These are phyloP conservation scores for Rhizophora mangle DNA, from an alignment of 345 rosid species.

Conservation along the genomic window DNA sequence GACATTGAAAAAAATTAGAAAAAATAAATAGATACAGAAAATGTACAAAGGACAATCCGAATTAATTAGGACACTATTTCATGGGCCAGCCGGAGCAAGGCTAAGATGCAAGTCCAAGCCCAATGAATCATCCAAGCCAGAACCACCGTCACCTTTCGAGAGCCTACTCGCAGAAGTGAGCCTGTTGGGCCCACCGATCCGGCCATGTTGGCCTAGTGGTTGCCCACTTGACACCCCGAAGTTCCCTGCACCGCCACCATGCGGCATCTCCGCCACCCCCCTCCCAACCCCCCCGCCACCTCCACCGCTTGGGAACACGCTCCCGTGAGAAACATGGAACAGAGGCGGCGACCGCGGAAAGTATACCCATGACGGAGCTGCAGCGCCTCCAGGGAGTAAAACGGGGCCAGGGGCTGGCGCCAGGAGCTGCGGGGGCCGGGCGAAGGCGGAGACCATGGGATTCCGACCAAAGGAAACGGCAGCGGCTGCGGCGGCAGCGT, in stretches of 20 bases:
- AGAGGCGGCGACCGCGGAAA: conserved; percentile 65
- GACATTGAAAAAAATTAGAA: background rate
- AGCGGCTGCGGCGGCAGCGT: conserved; percentile 27
- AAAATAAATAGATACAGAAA: conserved; percentile 39
- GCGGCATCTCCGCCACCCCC: conserved; percentile 37
- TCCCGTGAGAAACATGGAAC: conserved; percentile 69
- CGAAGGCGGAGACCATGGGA: conserved; percentile 53
- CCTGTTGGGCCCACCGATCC: conserved; percentile 14
- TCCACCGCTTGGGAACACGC: conserved; percentile 26
- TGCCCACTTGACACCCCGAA: conserved; percentile 1
- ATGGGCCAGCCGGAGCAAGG: conserved; percentile 69
- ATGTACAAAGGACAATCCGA: conserved; percentile 36
- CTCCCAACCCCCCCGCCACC: conserved; percentile 19
- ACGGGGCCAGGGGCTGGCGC: conserved; percentile 42
- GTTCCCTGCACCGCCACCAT: conserved; percentile 40
- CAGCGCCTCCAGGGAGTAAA: conserved; percentile 33
- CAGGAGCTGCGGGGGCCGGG: conserved; percentile 51
- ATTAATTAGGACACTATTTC: conserved; percentile 3
- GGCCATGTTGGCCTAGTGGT: conserved; percentile 17
- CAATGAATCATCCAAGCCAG: conserved; percentile 51
- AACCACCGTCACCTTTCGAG: conserved; percentile 54
- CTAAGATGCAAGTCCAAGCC: conserved; percentile 78
- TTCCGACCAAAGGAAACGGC: conserved; percentile 48
- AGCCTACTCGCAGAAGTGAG: conserved; percentile 57
- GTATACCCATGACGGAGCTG: conserved; percentile 70